Evolutionary conservation across 352 stramenopile species (phyloP).

Genomic region (Pythium graminicola): DNA sequence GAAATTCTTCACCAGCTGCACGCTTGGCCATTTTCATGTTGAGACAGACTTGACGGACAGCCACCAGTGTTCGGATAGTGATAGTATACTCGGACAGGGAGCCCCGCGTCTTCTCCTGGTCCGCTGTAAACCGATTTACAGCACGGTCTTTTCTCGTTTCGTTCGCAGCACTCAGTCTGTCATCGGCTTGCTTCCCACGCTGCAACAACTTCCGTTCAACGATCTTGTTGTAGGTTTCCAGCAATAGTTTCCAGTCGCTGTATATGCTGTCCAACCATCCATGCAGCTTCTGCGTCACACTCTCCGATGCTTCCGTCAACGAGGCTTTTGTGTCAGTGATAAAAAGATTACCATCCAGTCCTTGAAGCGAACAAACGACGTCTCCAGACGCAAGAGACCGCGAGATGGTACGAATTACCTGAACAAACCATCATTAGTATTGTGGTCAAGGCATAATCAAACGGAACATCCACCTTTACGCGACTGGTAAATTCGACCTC

Average conservation of each 20-base stretch:
- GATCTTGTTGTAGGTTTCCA: conserved; percentile 37
- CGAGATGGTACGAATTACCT: conserved; percentile 10
- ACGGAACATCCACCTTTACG: conserved; percentile 17
- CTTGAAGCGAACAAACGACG: conserved; percentile 32
- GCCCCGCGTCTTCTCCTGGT: conserved; percentile 14
- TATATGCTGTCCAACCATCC: conserved; percentile 37
- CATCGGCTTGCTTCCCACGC: conserved; percentile 31
- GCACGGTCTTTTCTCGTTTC: conserved; percentile 45
- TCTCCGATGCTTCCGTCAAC: conserved; percentile 9
- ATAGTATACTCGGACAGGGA: conserved; percentile 52
- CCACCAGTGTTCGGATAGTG: conserved; percentile 32
- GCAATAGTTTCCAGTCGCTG: conserved; percentile 39
- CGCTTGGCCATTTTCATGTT: conserved; percentile 71
- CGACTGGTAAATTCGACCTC: conserved; percentile 20
- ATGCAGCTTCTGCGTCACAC: conserved; percentile 19
- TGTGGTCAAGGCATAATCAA: background rate
- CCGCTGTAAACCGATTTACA: conserved; percentile 21
- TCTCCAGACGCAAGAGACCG: conserved; percentile 7
- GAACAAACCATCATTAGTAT: background rate
- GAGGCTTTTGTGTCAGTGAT: conserved; percentile 29
- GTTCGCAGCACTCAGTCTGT: conserved; percentile 59
- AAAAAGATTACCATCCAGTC: conserved; percentile 29
- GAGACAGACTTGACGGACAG: conserved; percentile 49
- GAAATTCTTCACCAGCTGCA: conserved; percentile 62
- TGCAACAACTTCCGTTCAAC: conserved; percentile 17